Base-by-base conservation (phyloP, 345 rosid species). In the Populus ilicifolia region DNA sequence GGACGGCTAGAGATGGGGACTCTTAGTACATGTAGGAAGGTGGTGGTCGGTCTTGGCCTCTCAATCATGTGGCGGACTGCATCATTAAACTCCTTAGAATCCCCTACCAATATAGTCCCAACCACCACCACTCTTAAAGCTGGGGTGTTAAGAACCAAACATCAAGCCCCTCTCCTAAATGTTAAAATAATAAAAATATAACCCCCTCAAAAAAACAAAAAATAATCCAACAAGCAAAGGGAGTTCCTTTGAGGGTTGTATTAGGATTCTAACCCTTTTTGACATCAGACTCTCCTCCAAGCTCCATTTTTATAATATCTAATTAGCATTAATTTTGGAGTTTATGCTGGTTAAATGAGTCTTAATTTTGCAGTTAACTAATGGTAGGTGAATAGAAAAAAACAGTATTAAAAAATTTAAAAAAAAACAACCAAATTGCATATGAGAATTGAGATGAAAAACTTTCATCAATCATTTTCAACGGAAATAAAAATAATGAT, bases 31-130 rank as follows among this genome's bases (percentile, higher is more conserved):
- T 90, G 89, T 87, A 89, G 93, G 94, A 89, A 89, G 96, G 93
- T 90, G 89, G 89, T 86, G 91, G 98, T 85, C 90, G 97, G 97
- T 88, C 86, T 87, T 69, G 82, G 87, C 78, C 88, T 69, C 86
- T 29, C 84, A 86, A 88, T 90, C 92, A 85, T 85, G 89, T 89
- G 93, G 94, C 93, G 91, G 92, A 85, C 84, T 82, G 80, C 86
- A 87, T 92, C 87, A 90, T 90, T 86, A 81, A 77, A 83, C 74
- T 80, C 85, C 82, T 74, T 76, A 76, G 67, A 27, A 77, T 67
- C 73, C 17, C 73, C 50, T 43, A 66, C 48, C 21, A 1, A 1
- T 5, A 71, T 75, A 78, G 94, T 76, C 80, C 93, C 90, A 76
- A 75, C 87, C 80, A 79, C 78, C 81, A 84, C 81, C 59, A 73